Percentiles rank a stretch among this genome's conserved stretches.
Conservation (phyloP, 176 grass and related monocot genomes). For the Musa acuminata region DNA sequence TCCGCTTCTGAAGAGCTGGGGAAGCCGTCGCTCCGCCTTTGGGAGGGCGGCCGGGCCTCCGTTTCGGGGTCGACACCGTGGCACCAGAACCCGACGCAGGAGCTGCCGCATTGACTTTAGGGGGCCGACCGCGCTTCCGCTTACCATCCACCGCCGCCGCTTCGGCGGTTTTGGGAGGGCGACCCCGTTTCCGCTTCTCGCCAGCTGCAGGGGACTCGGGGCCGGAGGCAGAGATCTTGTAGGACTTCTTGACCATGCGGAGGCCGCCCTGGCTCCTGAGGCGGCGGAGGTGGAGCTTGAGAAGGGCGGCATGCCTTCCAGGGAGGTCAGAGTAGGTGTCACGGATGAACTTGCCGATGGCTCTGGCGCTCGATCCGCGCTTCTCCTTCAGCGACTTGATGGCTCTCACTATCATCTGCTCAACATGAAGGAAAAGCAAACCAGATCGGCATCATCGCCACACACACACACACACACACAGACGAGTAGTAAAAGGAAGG, state of each 20-base stretch:
- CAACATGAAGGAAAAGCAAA: not conserved
- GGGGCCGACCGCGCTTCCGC: slow-evolving; percentile 29
- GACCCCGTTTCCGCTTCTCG: slow-evolving; percentile 14
- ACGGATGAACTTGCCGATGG: slow-evolving; percentile 34
- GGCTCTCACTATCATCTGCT: slow-evolving; percentile 43
- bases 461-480: not conserved
- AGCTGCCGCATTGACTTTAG: slow-evolving; percentile 1
- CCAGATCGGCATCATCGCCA: not conserved
- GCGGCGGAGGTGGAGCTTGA: slow-evolving; percentile 38
- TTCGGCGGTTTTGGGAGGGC: slow-evolving; percentile 7
- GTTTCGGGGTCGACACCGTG: not conserved
- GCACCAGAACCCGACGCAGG: not conserved
- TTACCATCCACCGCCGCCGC: not conserved
- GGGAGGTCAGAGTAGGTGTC: slow-evolving; percentile 37
- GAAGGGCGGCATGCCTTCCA: slow-evolving; percentile 24
- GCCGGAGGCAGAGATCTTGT: slow-evolving; percentile 10
- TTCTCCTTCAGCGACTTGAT: slow-evolving; percentile 28
- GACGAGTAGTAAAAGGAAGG: not conserved
- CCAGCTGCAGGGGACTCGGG: not conserved
- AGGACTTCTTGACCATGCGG: slow-evolving; percentile 23
- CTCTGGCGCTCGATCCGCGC: slow-evolving; percentile 16
- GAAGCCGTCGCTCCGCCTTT: not conserved
- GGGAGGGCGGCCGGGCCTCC: slow-evolving; percentile 16
- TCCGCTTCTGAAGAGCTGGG: not conserved
- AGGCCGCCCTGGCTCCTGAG: slow-evolving; percentile 29